A percentile compares a stretch with the other conserved stretches of the same genome.
These are phyloP conservation scores for Candida endomychidarum DNA, from an alignment of 805 yeast genomes.

Conservation along the genomic window DNA sequence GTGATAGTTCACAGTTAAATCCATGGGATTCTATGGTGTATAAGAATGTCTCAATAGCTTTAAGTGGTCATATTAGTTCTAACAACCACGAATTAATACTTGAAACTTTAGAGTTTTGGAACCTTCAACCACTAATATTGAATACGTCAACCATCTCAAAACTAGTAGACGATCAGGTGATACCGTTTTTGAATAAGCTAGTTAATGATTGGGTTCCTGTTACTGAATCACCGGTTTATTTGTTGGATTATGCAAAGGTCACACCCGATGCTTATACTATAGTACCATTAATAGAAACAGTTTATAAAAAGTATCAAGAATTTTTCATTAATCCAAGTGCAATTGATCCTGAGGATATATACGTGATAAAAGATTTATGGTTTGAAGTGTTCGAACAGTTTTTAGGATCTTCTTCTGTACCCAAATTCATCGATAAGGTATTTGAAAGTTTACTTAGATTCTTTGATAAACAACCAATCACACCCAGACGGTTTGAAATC, in stretches of 20 bases:
- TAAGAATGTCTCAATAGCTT: conserved; percentile 2
- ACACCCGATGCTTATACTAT: conserved; percentile 11
- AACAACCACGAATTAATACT: conserved; percentile 13
- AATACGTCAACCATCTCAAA: conserved; percentile 13
- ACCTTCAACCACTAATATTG: conserved; percentile 16
- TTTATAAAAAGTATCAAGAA: conserved; percentile 13
- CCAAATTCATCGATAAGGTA: neutral
- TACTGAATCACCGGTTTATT: conserved; percentile 13
- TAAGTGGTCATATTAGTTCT: neutral
- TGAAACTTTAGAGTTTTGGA: conserved; percentile 18
- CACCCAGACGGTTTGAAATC: neutral
- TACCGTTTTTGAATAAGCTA: conserved; percentile 18
- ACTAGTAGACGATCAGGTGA: conserved; percentile 18
- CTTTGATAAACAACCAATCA: neutral
- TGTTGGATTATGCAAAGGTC: conserved; percentile 23
- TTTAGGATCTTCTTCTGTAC: neutral
- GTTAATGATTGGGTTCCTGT: conserved; percentile 21
- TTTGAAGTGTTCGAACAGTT: conserved; percentile 10
- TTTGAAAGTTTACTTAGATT: conserved; percentile 3
- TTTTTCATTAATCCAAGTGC: conserved; percentile 7
- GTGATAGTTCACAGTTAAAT: conserved; percentile 8
- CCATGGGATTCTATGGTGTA: conserved; percentile 24
- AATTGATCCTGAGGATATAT: neutral
- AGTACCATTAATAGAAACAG: conserved; percentile 6
- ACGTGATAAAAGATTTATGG: conserved; percentile 9